Conservation (phyloP, 441 rosid genomes). For the Pelargonium myrrhifolium region DNA sequence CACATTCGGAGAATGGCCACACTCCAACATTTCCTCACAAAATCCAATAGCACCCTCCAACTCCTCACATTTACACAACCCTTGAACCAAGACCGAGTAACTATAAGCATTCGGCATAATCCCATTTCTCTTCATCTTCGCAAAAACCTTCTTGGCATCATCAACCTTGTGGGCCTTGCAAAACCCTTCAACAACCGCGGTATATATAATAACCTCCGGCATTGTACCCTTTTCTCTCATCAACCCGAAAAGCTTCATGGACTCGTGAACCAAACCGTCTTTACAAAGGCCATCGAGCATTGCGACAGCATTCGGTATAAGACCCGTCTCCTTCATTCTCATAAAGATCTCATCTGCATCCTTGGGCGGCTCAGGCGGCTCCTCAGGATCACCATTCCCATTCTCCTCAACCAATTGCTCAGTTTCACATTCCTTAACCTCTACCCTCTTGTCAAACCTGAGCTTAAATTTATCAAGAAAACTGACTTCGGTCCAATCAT, state of each 20-base stretch:
- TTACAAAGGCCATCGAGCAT: conserved; percentile 97
- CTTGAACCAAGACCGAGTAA: conserved; percentile 57
- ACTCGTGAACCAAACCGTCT: conserved; percentile 83
- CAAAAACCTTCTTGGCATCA: conserved; percentile 74
- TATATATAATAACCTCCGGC: conserved; percentile 84
- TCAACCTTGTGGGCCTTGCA: conserved; percentile 70
- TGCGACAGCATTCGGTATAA: conserved; percentile 77
- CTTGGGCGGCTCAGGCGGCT: conserved; percentile 37
- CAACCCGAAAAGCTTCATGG: conserved; percentile 72
- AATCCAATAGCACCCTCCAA: conserved; percentile 57
- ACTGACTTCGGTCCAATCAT: conserved; percentile 5
- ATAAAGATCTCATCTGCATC: conserved; percentile 66
- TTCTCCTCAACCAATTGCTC: neutral
- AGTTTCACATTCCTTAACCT: neutral
- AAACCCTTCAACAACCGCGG: conserved; percentile 86
- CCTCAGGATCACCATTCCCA: neutral
- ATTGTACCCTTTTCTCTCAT: conserved; percentile 83
- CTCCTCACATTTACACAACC: conserved; percentile 43
- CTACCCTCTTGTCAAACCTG: conserved; percentile 18
- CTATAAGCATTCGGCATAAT: conserved; percentile 67
- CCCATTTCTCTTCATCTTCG: conserved; percentile 69
- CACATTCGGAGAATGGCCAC: conserved; percentile 70
- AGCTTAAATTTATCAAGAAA: neutral
- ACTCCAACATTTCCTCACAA: conserved; percentile 64
- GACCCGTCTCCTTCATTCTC: conserved; percentile 85